Evolutionary conservation across 148 eudicot species (phyloP).

Genomic region (Suaeda aralocaspica): DNA sequence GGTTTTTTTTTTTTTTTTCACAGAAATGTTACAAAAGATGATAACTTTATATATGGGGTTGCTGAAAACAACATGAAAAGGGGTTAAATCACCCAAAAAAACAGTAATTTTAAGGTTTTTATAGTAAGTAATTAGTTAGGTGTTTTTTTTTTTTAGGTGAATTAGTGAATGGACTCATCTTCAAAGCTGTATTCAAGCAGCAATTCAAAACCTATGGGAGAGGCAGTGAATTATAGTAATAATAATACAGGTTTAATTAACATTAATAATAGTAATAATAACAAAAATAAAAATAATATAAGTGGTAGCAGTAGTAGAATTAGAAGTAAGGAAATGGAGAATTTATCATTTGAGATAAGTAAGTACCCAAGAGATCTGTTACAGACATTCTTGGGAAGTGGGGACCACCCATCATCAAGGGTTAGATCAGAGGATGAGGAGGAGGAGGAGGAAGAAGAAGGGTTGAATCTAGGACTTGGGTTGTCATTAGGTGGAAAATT

Average conservation of each 20-base stretch:
- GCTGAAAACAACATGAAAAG: constrained; percentile 27
- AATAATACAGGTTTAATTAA: background rate
- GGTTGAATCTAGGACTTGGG: constrained; percentile 77
- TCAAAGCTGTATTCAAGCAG: constrained; percentile 23
- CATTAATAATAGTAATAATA: background rate
- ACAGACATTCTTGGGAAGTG: constrained; percentile 42
- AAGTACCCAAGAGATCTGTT: constrained; percentile 59
- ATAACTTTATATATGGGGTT: constrained; percentile 30
- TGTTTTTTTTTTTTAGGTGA: constrained; percentile 10
- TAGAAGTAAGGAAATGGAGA: constrained; percentile 44
- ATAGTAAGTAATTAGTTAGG: background rate
- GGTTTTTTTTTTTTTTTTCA: background rate
- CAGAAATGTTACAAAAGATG: constrained; percentile 25
- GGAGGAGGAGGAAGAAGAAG: constrained; percentile 35
- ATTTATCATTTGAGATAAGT: constrained; percentile 43
- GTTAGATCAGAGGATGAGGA: constrained; percentile 18
- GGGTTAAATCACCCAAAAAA: constrained; percentile 15
- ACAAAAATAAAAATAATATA: background rate
- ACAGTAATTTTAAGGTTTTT: background rate
- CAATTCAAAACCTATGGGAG: constrained; percentile 27
- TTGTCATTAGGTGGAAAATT: constrained; percentile 84
- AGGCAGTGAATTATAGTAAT: constrained; percentile 21
- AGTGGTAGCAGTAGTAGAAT: constrained; percentile 8
- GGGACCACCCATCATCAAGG: background rate
- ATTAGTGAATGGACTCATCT: constrained; percentile 27